Conservation (phyloP, 2,329 filamentous ascomycete species). For the Ophiostoma novo-ulmi region DNA sequence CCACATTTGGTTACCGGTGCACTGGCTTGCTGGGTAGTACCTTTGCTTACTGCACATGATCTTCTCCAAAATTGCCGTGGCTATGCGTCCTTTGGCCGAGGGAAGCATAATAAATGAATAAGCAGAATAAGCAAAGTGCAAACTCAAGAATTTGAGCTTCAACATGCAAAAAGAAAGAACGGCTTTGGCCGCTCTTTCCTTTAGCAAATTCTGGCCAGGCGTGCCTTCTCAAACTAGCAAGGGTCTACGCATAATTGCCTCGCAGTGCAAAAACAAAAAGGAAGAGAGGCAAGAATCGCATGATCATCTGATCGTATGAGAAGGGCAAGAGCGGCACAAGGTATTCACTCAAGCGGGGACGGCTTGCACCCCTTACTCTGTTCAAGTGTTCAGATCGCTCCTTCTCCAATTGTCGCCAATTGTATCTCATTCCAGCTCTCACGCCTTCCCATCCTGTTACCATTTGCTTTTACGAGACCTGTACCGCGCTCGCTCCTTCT, state of each 20-base stretch:
- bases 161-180: neutral
- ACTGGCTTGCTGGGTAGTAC: slow-evolving; percentile 1
- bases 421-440: neutral
- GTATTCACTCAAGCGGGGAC: slow-evolving; percentile 11
- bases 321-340: slow-evolving; percentile 7
- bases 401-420: slow-evolving; percentile 11
- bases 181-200: neutral
- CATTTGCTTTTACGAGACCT: neutral
- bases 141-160: neutral
- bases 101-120: neutral
- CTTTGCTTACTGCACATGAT: neutral
- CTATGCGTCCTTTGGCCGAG: neutral
- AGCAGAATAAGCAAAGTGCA: neutral
- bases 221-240: neutral
- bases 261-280: neutral
- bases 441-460: neutral
- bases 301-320: slow-evolving; percentile 16
- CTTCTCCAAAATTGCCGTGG: neutral
- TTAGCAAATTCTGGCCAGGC: neutral
- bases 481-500: slow-evolving; percentile 7
- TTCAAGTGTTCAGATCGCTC: slow-evolving; percentile 7
- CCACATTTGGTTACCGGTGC: neutral
- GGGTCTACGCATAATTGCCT: neutral
- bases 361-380: neutral
- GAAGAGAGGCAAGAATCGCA: neutral